Conservation (phyloP, 768 basidiomycete species). For the Leucogyrophana mollusca region DNA sequence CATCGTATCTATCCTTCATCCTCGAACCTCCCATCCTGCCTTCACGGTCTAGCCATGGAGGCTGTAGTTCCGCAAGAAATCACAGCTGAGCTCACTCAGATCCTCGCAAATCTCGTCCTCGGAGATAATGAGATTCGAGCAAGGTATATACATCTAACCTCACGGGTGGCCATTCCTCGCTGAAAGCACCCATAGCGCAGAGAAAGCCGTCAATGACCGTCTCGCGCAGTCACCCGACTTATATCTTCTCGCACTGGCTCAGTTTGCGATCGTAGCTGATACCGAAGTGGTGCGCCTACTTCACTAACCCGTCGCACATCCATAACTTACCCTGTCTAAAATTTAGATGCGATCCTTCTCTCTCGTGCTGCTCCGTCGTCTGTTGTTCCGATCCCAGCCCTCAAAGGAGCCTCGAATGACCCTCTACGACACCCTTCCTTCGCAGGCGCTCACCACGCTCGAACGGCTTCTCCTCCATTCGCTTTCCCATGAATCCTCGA, state of each 20-base stretch:
- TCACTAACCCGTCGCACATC: neutral
- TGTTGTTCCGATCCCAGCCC: conserved; percentile 62
- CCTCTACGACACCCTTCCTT: conserved; percentile 75
- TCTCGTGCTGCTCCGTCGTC: conserved; percentile 73
- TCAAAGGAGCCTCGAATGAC: conserved; percentile 44
- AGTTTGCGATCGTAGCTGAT: conserved; percentile 75
- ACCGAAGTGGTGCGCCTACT: conserved; percentile 68
- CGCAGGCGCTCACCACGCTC: conserved; percentile 61
- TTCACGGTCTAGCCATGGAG: conserved; percentile 20
- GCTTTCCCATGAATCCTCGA: conserved; percentile 56
- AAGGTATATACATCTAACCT: conserved; percentile 39
- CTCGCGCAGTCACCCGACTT: conserved; percentile 76
- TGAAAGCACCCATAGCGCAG: conserved; percentile 49
- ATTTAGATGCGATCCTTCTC: conserved; percentile 83
- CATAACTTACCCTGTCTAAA: conserved; percentile 11
- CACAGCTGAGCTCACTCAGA: conserved; percentile 74
- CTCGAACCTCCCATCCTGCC: neutral
- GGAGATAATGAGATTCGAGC: conserved; percentile 82
- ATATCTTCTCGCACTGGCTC: conserved; percentile 74
- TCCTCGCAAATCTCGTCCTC: conserved; percentile 79
- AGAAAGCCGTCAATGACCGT: conserved; percentile 79
- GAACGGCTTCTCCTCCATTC: conserved; percentile 73
- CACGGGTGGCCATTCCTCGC: neutral
- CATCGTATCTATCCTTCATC: too few species aligned
- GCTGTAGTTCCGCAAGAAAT: conserved; percentile 57